Evolutionary conservation across 768 basidiomycete species (phyloP), one percentile per base, ranked within the genome.

Genomic region (Mycena filopes): DNA sequence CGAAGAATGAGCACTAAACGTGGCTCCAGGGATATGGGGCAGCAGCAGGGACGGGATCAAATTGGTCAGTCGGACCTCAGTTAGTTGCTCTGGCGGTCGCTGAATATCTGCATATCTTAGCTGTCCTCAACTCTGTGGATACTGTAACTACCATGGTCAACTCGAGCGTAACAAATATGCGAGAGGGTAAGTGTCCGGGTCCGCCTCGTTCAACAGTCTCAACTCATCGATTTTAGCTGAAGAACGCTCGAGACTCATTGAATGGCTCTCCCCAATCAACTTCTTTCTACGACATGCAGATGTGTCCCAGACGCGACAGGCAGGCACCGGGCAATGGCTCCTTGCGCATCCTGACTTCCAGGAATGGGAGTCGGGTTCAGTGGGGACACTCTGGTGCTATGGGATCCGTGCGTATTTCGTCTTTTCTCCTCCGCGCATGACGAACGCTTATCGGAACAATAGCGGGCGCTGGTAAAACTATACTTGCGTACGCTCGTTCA

Each of bases 251-350:
- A 10, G 36, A 11, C 25, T 45, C 4, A 60, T 53, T n/a, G 59
- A 60, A 12, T 53, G 46, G 33, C 12, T 51, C 6, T 60, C 59
- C 23, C 59, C 49, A 9, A 18, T 51, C 36, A 60, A 60, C 23
- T 60, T 60, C 40, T 60, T 53, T 21, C 8, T n/a, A 11, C 60
- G 47, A 10, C 60, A 61, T 5, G 29, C 42, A 18, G 60, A 51
- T 31, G 53, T 61, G 12, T 61, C 25, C 29, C 13, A 29, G 6
- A 15, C 16, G 6, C 42, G 60, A 20, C 41, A 45, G 41, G 6
- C 18, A 13, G 51, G 28, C 4, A 61, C 60, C 21, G 60, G 60
- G 12, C 26, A 61, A 36, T 61, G 60, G 60, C n/a, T 61, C 11
- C n/a, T 61, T 20, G 8, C 16, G 25, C 26, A 61, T 46, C 16